Base-by-base conservation (phyloP, 1,284 basidiomycete species). In the Puccinia hordei region DNA sequence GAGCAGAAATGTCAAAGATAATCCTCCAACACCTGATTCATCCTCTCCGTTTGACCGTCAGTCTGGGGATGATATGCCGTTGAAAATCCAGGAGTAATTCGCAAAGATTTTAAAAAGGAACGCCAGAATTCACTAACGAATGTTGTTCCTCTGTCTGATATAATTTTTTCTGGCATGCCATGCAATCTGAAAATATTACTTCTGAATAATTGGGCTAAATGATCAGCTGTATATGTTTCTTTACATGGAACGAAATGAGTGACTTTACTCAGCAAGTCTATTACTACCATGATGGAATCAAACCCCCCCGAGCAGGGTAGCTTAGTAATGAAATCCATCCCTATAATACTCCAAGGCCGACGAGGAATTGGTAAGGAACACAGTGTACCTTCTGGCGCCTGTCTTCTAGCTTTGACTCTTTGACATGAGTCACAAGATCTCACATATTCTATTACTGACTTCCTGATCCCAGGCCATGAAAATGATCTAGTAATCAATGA, bases 1-100 rank as follows among this genome's bases (percentile, higher is more conserved):
- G 73, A 24, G 19, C 46, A 61, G 74, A 81, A 84, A 61, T 49
- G 35, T 2, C 83, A 81, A 17, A 84, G 80, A 49, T 81, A 82
- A 78, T 46, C 72, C 66, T 77, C 75, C 0, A 77, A 15, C 1
- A 68, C 8, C 8, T 44, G 41, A 68, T 77, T 77, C 73, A n/a
- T n/a, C n/a, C n/a, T n/a, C n/a, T n/a, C n/a, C n/a, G n/a, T n/a
- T n/a, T n/a, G n/a, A n/a, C n/a, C n/a, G n/a, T n/a, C n/a, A n/a
- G n/a, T n/a, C n/a, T n/a, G n/a, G n/a, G n/a, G n/a, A n/a, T n/a
- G n/a, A n/a, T n/a, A n/a, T n/a, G n/a, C n/a, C n/a, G n/a, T n/a
- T n/a, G n/a, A n/a, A n/a, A n/a, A n/a, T n/a, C n/a, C n/a, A n/a
- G n/a, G n/a, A n/a, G n/a, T n/a, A n/a, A n/a, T n/a, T n/a, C n/a